Conservation (phyloP, 495 filamentous ascomycete genomes). For the Aspergillus ellipticus region DNA sequence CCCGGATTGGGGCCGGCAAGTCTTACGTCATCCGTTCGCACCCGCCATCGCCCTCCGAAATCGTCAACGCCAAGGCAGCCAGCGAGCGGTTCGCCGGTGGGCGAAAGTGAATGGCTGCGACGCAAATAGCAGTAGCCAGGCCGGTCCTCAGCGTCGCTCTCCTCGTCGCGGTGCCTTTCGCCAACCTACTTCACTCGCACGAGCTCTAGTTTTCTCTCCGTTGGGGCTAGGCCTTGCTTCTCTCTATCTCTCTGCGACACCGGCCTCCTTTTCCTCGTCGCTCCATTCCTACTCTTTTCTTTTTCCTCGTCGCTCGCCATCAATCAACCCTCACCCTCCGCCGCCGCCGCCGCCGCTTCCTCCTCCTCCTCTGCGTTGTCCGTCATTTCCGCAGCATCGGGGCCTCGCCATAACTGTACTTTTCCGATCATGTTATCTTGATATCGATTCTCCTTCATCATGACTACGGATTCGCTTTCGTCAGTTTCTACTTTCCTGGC, state of each 20-base stretch:
- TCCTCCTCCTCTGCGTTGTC: constrained; percentile 3
- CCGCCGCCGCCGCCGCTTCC: constrained; percentile 5
- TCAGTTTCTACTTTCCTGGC: constrained; percentile 19
- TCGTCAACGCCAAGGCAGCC: constrained; percentile 1
- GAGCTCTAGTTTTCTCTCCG: not conserved
- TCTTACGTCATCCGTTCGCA: constrained; percentile 42
- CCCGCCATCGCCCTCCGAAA: constrained; percentile 9
- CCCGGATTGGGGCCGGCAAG: constrained; percentile 31
- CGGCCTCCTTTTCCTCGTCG: not conserved
- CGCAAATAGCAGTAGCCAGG: no score
- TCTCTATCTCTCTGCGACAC: not conserved
- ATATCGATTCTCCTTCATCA: constrained; percentile 32
- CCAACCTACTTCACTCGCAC: not conserved
- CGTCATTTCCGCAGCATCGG: constrained; percentile 12
- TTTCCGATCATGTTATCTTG: constrained; percentile 34
- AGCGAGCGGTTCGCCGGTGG: not conserved
- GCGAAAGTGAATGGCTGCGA: not conserved
- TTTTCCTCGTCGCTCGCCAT: constrained; percentile 1
- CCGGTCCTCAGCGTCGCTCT: no score
- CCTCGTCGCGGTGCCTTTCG: not conserved
- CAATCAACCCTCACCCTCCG: constrained; percentile 1
- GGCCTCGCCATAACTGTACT: constrained; percentile 6
- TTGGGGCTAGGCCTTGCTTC: not conserved
- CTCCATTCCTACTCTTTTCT: not conserved
- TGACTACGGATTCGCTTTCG: constrained; percentile 46